These are phyloP conservation scores for Decorospora gaudefroyi DNA, from an alignment of 2,329 filamentous ascomycete genomes.

Conservation along the genomic window DNA sequence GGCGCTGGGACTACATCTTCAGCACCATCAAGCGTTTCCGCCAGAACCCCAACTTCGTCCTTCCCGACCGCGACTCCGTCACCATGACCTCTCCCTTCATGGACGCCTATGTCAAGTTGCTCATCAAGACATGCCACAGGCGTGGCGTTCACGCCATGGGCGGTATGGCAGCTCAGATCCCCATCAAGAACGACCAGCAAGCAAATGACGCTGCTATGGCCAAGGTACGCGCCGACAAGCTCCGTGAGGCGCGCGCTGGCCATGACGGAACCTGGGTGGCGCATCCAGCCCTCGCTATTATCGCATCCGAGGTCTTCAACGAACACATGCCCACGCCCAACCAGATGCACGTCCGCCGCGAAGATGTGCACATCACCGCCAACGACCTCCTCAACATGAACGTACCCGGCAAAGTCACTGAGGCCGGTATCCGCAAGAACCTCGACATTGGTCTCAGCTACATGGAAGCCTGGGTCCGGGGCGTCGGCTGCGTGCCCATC, in stretches of 20 bases:
- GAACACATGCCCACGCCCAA: constrained; percentile 98
- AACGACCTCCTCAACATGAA: constrained; percentile 99
- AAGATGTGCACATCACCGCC: constrained; percentile 82
- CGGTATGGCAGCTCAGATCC: constrained; percentile 98
- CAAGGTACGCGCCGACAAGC: constrained; percentile 89
- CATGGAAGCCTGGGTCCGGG: constrained; percentile 98
- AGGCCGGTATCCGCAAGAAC: constrained; percentile 96
- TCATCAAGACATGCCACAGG: constrained; percentile 97
- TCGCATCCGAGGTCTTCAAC: constrained; percentile 94
- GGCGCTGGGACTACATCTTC: constrained; percentile 99
- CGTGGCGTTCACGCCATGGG: constrained; percentile 98
- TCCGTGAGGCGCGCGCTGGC: constrained; percentile 90
- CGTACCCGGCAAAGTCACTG: constrained; percentile 86
- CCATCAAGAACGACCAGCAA: constrained; percentile 89
- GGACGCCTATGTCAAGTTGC: constrained; percentile 93
- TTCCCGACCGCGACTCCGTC: constrained; percentile 86
- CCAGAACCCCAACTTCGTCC: constrained; percentile 87
- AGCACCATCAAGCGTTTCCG: constrained; percentile 99
- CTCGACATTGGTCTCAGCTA: constrained; percentile 94
- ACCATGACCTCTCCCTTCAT: constrained; percentile 99
- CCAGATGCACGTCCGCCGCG: constrained; percentile 87
- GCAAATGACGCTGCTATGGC: constrained; percentile 97
- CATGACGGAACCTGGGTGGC: constrained; percentile 98
- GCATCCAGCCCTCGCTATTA: constrained; percentile 85
- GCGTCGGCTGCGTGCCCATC: constrained; percentile 93